Conservation (phyloP, 1,284 basidiomycete species). For the Apiotrichum montevideense region DNA sequence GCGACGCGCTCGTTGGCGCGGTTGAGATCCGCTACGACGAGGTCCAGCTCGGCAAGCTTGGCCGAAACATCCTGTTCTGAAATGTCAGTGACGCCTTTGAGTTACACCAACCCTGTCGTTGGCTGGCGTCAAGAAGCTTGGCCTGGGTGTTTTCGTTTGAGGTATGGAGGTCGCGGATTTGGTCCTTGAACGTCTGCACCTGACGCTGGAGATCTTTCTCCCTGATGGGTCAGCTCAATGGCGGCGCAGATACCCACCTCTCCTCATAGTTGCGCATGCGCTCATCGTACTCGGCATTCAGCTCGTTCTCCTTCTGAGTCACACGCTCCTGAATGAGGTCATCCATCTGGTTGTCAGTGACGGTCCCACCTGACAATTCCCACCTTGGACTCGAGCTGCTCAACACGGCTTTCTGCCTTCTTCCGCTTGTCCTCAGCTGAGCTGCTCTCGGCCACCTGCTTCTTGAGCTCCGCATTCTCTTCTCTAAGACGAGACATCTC, state of each 20-base stretch:
- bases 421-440: slow-evolving; percentile 65
- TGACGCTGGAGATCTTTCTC: slow-evolving; percentile 88
- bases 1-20: slow-evolving; percentile 87
- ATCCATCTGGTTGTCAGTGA: slow-evolving; percentile 64
- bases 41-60: slow-evolving; percentile 82
- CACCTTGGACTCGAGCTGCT: slow-evolving; percentile 78
- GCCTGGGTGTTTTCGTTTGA: slow-evolving; percentile 90
- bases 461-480: slow-evolving; percentile 72
- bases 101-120: slow-evolving; percentile 63
- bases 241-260: slow-evolving; percentile 53
- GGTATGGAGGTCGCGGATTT: slow-evolving; percentile 78
- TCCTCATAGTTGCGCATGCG: slow-evolving; percentile 90
- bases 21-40: slow-evolving; percentile 86
- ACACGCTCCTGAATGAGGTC: slow-evolving; percentile 78
- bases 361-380: slow-evolving; percentile 14
- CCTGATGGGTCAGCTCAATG: slow-evolving; percentile 47
- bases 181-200: slow-evolving; percentile 72
- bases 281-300: slow-evolving; percentile 94
- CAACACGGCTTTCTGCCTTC: slow-evolving; percentile 64
- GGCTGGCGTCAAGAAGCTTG: slow-evolving; percentile 77
- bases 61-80: slow-evolving; percentile 85
- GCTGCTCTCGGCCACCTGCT: slow-evolving; percentile 61
- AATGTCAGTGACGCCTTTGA: slow-evolving; percentile 9
- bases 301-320: slow-evolving; percentile 83
- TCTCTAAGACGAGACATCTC: slow-evolving; percentile 66